Percentiles rank a stretch among this genome's conserved stretches.
These are phyloP conservation scores for Erucastrum elatum DNA, from an alignment of 345 rosid species.

Conservation along the genomic window DNA sequence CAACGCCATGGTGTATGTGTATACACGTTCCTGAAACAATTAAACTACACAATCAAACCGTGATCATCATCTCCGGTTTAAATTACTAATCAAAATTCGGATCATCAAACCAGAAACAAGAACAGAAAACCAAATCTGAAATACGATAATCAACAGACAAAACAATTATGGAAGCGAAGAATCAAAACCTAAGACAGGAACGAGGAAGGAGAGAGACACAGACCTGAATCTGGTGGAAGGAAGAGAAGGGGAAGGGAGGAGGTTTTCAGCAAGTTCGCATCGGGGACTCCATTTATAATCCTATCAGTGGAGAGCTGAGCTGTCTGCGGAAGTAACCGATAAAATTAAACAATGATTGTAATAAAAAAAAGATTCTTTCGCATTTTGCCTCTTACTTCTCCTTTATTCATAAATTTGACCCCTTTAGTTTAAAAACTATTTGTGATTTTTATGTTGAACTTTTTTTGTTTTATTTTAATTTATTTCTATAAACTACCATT, in stretches of 20 bases:
- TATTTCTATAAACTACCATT: no score
- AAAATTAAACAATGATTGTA: background rate
- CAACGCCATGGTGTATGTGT: constrained; percentile 55
- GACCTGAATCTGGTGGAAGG: constrained; percentile 23
- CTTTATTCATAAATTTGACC: background rate
- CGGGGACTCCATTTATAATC: constrained; percentile 28
- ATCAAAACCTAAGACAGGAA: background rate
- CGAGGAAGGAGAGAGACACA: background rate
- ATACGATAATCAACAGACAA: background rate
- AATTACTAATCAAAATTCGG: background rate
- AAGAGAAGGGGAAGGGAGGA: background rate
- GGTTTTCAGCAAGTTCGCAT: constrained; percentile 1
- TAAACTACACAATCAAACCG: background rate
- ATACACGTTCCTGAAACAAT: constrained; percentile 30
- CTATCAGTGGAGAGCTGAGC: constrained; percentile 41
- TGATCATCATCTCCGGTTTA: background rate
- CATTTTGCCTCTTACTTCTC: constrained; percentile 19
- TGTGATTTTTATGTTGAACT: background rate
- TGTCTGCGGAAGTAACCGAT: constrained; percentile 19
- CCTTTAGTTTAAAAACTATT: background rate
- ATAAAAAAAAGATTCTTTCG: background rate
- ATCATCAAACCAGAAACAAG: background rate
- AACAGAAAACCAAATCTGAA: background rate
- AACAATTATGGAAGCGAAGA: background rate
- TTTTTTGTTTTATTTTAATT: no score